Percentiles rank a stretch among this genome's conserved stretches.
These are phyloP conservation scores for Pseudocercospora cruenta DNA, from an alignment of 2,329 filamentous ascomycete species.

Conservation along the genomic window DNA sequence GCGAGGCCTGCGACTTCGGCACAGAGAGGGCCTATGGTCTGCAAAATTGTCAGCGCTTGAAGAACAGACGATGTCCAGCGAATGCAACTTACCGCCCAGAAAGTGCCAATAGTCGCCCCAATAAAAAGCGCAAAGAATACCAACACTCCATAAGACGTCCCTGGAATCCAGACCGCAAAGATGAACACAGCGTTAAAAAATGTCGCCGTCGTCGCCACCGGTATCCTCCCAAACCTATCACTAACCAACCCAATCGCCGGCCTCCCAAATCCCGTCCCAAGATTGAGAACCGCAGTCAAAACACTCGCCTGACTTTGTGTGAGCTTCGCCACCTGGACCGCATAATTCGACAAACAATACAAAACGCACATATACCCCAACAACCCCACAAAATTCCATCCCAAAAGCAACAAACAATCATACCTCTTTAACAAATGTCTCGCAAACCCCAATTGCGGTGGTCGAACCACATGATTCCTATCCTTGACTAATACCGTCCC, in stretches of 20 bases:
- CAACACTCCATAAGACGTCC: slow-evolving; percentile 46
- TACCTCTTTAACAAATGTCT: slow-evolving; percentile 41
- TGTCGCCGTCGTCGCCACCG: slow-evolving; percentile 46
- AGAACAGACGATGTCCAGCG: not conserved
- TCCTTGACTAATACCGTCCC: slow-evolving; percentile 40
- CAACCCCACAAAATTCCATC: slow-evolving; percentile 51
- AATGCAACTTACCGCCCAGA: slow-evolving; percentile 48
- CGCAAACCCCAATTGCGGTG: slow-evolving; percentile 42
- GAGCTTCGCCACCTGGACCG: slow-evolving; percentile 45
- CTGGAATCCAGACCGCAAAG: slow-evolving; percentile 54
- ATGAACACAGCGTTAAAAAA: slow-evolving; percentile 44
- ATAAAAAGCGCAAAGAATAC: slow-evolving; percentile 49
- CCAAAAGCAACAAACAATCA: slow-evolving; percentile 43
- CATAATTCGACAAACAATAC: slow-evolving; percentile 54
- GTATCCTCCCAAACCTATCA: slow-evolving; percentile 50
- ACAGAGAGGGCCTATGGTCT: slow-evolving; percentile 46
- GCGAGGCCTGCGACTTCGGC: slow-evolving; percentile 47
- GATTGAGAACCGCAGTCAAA: slow-evolving; percentile 50
- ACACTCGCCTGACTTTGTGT: slow-evolving; percentile 44
- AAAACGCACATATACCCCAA: slow-evolving; percentile 55
- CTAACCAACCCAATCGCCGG: slow-evolving; percentile 52
- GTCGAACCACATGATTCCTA: slow-evolving; percentile 40
- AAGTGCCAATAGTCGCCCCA: slow-evolving; percentile 52
- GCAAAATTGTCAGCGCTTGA: not conserved
- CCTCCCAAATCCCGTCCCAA: slow-evolving; percentile 53